phyloP scores from a whole-genome alignment of 305 asterid genomes.

The Rubia tinctorum region DNA sequence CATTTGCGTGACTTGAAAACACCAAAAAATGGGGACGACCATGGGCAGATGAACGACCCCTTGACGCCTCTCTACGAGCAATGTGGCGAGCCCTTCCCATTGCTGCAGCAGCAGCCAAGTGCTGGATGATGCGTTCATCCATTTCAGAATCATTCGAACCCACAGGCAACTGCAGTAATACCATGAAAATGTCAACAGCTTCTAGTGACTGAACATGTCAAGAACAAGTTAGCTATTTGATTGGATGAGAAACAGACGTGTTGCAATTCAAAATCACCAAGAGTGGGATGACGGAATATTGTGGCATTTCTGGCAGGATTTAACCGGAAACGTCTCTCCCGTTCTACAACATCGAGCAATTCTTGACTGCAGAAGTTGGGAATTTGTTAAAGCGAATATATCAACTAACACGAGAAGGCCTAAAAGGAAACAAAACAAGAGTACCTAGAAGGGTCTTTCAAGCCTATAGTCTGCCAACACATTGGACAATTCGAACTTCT shows the following conservation, averaged over 20 bases:
- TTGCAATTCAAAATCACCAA: constrained; percentile 65
- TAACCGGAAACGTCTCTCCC: constrained; percentile 52
- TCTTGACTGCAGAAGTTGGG: constrained; percentile 57
- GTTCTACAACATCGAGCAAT: constrained; percentile 69
- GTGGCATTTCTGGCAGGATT: constrained; percentile 59
- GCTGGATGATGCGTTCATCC: constrained; percentile 82
- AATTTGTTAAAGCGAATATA: background rate
- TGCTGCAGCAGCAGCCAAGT: constrained; percentile 91
- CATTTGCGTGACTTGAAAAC: constrained; percentile 48
- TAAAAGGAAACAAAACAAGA: constrained; percentile 6
- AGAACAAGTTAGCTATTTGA: constrained; percentile 11
- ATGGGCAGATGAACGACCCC: constrained; percentile 51
- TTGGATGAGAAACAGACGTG: constrained; percentile 44
- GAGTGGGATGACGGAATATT: constrained; percentile 63
- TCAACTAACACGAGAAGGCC: background rate
- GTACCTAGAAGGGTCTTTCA: constrained; percentile 71
- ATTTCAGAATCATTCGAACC: constrained; percentile 58
- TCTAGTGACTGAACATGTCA: constrained; percentile 14
- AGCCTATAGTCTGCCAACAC: constrained; percentile 80
- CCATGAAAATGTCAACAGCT: constrained; percentile 17
- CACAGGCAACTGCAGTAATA: constrained; percentile 54
- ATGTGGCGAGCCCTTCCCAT: constrained; percentile 71
- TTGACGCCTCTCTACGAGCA: constrained; percentile 57
- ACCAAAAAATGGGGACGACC: constrained; percentile 53
- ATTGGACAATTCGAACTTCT: constrained; percentile 94